Conservation (phyloP, 106 monocot genomes). For the Amphibolis antarctica region DNA sequence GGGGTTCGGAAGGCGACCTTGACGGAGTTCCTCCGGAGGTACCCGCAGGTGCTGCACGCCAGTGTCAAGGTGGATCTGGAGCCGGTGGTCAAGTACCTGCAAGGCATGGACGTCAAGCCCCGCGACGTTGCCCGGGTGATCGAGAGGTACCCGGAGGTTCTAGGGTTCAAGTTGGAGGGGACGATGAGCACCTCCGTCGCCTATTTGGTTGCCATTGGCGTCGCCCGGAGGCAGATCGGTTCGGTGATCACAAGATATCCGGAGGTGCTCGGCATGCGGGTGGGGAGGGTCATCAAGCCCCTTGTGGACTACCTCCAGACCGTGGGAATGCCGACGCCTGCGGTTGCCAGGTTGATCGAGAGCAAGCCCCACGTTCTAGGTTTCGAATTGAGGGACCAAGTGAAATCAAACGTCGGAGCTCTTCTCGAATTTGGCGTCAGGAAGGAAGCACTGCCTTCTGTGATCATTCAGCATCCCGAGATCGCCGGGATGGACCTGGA, state of each 20-base stretch:
- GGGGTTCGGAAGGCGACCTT: slow-evolving; percentile 52
- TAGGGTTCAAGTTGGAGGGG: slow-evolving; percentile 92
- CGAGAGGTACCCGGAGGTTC: slow-evolving; percentile 82
- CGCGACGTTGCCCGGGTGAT: slow-evolving; percentile 59
- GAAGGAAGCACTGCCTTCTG: slow-evolving; percentile 31
- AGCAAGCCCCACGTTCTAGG: slow-evolving; percentile 68
- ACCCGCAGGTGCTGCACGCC: slow-evolving; percentile 90
- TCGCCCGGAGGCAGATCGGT: slow-evolving; percentile 60
- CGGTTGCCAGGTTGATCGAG: slow-evolving; percentile 65
- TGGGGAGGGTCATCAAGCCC: slow-evolving; percentile 79
- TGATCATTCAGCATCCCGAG: slow-evolving; percentile 63
- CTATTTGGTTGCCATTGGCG: slow-evolving; percentile 76
- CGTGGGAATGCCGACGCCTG: slow-evolving; percentile 49
- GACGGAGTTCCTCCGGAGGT: slow-evolving; percentile 56
- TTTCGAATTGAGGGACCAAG: slow-evolving; percentile 45
- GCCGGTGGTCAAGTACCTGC: slow-evolving; percentile 80
- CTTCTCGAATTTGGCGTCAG: slow-evolving; percentile 54
- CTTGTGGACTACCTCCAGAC: slow-evolving; percentile 61
- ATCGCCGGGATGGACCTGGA: slow-evolving; percentile 64
- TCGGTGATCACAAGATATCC: slow-evolving; percentile 64
- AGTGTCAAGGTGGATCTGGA: slow-evolving; percentile 82
- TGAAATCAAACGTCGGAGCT: slow-evolving; percentile 65
- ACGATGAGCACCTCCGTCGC: slow-evolving; percentile 99
- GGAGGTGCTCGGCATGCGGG: slow-evolving; percentile 85
- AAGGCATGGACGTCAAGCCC: slow-evolving; percentile 68